Evolutionary conservation across 2,329 filamentous ascomycete genomes (phyloP).

Genomic region (Rutstroemia sp.): DNA sequence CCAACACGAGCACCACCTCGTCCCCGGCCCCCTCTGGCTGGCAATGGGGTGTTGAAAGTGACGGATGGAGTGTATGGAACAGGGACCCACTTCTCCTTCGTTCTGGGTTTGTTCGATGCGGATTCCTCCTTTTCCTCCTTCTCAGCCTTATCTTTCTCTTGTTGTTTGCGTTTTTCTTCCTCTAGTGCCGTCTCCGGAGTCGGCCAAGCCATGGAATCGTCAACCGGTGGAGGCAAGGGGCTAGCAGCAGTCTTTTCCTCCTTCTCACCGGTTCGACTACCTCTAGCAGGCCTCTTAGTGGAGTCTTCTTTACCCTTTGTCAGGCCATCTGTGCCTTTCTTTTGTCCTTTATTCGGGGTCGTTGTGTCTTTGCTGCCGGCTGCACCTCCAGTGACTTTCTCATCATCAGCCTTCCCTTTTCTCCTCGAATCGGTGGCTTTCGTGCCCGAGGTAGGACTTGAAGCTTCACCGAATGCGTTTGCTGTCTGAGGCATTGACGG

Average conservation of each 20-base stretch:
- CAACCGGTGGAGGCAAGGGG: conserved; percentile 54
- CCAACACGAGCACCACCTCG: conserved; percentile 34
- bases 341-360: conserved; percentile 31
- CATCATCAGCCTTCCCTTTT: conserved; percentile 36
- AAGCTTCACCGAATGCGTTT: conserved; percentile 7
- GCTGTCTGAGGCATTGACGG: conserved; percentile 12
- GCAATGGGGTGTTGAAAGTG: conserved; percentile 77
- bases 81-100: conserved; percentile 79
- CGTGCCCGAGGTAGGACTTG: conserved; percentile 17
- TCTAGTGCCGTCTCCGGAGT: conserved; percentile 75
- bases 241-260: conserved; percentile 28
- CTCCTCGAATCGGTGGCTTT: conserved; percentile 33
- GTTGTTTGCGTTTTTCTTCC: conserved; percentile 67
- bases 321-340: conserved; percentile 33
- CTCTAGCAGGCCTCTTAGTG: conserved; percentile 26
- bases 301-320: conserved; percentile 26
- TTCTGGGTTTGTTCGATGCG: conserved; percentile 44
- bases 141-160: conserved; percentile 58
- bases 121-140: conserved; percentile 57
- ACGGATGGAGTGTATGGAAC: conserved; percentile 79
- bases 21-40: conserved; percentile 50
- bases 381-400: conserved; percentile 23
- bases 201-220: conserved; percentile 78
- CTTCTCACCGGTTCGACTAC: conserved; percentile 24
- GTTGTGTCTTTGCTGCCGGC: conserved; percentile 30